Base-by-base conservation (phyloP, 2,329 filamentous ascomycete species). In the Zopfia rhizophila region DNA sequence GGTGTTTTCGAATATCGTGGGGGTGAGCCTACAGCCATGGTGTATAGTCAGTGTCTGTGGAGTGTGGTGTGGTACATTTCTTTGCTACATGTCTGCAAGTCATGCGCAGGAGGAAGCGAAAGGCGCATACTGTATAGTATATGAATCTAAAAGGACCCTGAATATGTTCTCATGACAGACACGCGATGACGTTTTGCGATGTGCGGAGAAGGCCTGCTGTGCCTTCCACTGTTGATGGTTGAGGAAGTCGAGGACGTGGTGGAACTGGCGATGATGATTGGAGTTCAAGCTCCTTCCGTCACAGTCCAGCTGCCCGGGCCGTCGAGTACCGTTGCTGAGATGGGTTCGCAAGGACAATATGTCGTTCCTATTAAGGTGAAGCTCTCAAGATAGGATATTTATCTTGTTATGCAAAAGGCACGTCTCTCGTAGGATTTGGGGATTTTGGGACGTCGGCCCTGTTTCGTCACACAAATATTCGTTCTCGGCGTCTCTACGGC, bases 21-120 rank as follows among this genome's bases (percentile, higher is more conserved):
- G 45, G 61, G 59, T 0, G 63, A 63, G 43, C 14, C 63, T 68
- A 59, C 46, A 53, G 65, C 62, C 66, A 65, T 67, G 50, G 53
- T 29, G 14, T 12, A 25, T 44, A 40, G 59, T 68, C 56, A 69
- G 66, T 56, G 48, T 51, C 21, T 39, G 56, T 41, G 47, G 27
- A 27, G 24, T 13, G 21, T 21, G 23, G 19, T 19, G 45, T 21
- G 16, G 27, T 17, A 14, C 27, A 18, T 38, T 47, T 38, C 43
- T 45, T 38, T 22, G 30, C 27, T 7, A 19, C 31, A 36, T 4
- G 17, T n/a, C 14, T 51, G 36, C 17, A 32, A 25, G 22, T 27
- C 23, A 19, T 37, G 24, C 13, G 19, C 21, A 41, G 24, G 35
- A 38, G 38, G 41, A 29, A 40, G 31, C 47, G 55, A 41, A 52